A percentile compares a stretch with the other conserved stretches of the same genome.
Evolutionary conservation across 768 basidiomycete species (phyloP).

Genomic region (Lepiota venenata): DNA sequence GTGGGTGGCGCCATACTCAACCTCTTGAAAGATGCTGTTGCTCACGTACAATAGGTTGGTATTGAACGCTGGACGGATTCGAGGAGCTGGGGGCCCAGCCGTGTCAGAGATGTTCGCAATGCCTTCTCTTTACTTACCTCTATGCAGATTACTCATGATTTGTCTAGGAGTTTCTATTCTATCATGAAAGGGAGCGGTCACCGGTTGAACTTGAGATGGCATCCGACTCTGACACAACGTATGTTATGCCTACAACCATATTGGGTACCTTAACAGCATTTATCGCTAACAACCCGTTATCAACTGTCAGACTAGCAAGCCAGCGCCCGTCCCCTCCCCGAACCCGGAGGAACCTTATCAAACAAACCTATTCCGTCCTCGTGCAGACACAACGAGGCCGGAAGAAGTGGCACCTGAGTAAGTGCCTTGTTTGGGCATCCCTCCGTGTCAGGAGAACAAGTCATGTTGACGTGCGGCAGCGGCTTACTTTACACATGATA

Average conservation of each 20-base stretch:
- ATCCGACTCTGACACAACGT: constrained; percentile 52
- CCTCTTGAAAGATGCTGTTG: constrained; percentile 9
- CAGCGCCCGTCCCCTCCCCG: constrained; percentile 11
- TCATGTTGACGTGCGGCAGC: constrained; percentile 35
- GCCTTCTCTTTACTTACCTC: background rate
- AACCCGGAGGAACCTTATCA: constrained; percentile 48
- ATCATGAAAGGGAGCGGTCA: constrained; percentile 62
- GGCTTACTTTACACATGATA: constrained; percentile 73
- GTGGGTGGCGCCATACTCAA: constrained; percentile 32
- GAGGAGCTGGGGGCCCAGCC: constrained; percentile 75
- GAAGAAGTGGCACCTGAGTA: constrained; percentile 82
- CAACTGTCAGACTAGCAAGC: constrained; percentile 9
- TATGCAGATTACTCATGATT: background rate
- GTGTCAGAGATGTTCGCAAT: constrained; percentile 65
- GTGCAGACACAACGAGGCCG: constrained; percentile 64
- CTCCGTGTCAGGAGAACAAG: background rate
- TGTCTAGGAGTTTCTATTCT: constrained; percentile 69
- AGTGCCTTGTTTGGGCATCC: constrained; percentile 21
- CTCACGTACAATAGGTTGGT: constrained; percentile 44
- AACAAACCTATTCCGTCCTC: constrained; percentile 80
- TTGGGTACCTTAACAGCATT: background rate
- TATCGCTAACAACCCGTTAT: constrained; percentile 2
- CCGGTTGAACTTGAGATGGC: constrained; percentile 41
- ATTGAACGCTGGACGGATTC: constrained; percentile 85
- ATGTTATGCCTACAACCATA: constrained; percentile 18